A percentile compares a stretch with the other conserved stretches of the same genome.
Evolutionary conservation across 805 yeast species (phyloP).

Genomic region (Monosporozyma siamensis): DNA sequence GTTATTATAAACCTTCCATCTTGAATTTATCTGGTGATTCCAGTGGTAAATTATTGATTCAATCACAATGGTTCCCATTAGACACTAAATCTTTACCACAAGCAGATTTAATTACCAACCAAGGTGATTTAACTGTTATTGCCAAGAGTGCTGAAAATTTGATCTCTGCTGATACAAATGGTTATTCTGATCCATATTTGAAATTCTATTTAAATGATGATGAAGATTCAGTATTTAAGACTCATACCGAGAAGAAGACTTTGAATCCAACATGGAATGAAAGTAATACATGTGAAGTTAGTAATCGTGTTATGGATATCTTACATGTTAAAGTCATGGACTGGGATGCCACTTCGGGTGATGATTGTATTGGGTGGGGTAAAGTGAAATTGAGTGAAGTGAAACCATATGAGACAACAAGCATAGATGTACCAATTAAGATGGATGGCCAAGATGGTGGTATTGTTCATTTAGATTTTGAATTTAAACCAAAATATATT

Average conservation of each 20-base stretch:
- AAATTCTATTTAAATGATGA: slow-evolving; percentile 58
- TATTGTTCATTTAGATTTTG: slow-evolving; percentile 44
- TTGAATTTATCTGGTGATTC: slow-evolving; percentile 47
- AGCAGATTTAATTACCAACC: slow-evolving; percentile 63
- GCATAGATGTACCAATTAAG: slow-evolving; percentile 38
- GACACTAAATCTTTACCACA: slow-evolving; percentile 51
- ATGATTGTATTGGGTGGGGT: slow-evolving; percentile 72
- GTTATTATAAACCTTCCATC: slow-evolving; percentile 53
- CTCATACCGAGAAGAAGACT: slow-evolving; percentile 78
- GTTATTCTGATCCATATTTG: slow-evolving; percentile 88
- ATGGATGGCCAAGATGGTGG: slow-evolving; percentile 46
- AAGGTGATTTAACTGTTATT: slow-evolving; percentile 59
- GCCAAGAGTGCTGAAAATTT: slow-evolving; percentile 57
- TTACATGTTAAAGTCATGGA: slow-evolving; percentile 58
- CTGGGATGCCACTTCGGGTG: slow-evolving; percentile 89
- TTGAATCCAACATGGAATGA: slow-evolving; percentile 89
- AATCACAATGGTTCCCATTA: slow-evolving; percentile 75
- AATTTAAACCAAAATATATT: slow-evolving; percentile 66
- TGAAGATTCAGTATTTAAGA: slow-evolving; percentile 51
- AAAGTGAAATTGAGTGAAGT: slow-evolving; percentile 48
- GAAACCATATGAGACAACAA: slow-evolving; percentile 37
- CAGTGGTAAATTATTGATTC: slow-evolving; percentile 45
- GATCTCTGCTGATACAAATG: slow-evolving; percentile 81
- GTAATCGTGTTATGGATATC: slow-evolving; percentile 52
- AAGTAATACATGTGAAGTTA: slow-evolving; percentile 42